These are phyloP conservation scores for Penicillium sp. DNA, from an alignment of 2,329 filamentous ascomycete genomes.

Conservation along the genomic window DNA sequence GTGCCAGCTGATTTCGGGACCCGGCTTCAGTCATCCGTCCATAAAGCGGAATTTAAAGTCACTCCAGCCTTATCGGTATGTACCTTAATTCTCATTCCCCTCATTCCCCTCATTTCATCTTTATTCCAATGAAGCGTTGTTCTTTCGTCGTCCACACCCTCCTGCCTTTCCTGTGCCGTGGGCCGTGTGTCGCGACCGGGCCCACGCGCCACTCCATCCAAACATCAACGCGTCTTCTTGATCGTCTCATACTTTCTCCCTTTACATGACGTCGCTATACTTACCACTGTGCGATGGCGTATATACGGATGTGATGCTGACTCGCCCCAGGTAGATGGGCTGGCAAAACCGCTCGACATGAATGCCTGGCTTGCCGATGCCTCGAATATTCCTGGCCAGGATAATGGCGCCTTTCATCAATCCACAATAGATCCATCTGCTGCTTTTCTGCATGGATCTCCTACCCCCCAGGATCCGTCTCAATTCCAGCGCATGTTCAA, in stretches of 20 bases:
- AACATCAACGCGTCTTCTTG: conserved; percentile 23
- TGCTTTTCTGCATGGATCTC: conserved; percentile 47
- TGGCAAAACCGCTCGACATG: conserved; percentile 47
- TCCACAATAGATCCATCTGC: conserved; percentile 47
- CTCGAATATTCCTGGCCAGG: conserved; percentile 47
- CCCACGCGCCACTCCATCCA: conserved; percentile 18
- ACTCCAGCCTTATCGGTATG: conserved; percentile 44
- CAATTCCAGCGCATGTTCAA: conserved; percentile 66
- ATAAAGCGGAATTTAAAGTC: conserved; percentile 39
- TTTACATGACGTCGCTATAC: not conserved
- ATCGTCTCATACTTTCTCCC: not conserved
- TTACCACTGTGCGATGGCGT: conserved; percentile 23
- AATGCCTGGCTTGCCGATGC: conserved; percentile 51
- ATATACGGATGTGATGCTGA: conserved; percentile 15
- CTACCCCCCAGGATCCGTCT: conserved; percentile 48
- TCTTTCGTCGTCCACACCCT: conserved; percentile 6
- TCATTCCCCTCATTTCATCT: conserved; percentile 7
- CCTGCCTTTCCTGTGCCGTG: not conserved
- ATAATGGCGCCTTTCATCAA: conserved; percentile 48
- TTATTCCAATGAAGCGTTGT: not conserved
- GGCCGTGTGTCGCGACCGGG: conserved; percentile 23
- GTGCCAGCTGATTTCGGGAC: conserved; percentile 33
- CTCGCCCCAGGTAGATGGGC: conserved; percentile 43
- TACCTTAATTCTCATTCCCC: conserved; percentile 22
- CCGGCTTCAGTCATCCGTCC: conserved; percentile 37